Percentiles rank a stretch among this genome's conserved stretches.
These are phyloP conservation scores for Talaromyces sp. DNA, from an alignment of 2,329 filamentous ascomycete genomes.

Conservation along the genomic window DNA sequence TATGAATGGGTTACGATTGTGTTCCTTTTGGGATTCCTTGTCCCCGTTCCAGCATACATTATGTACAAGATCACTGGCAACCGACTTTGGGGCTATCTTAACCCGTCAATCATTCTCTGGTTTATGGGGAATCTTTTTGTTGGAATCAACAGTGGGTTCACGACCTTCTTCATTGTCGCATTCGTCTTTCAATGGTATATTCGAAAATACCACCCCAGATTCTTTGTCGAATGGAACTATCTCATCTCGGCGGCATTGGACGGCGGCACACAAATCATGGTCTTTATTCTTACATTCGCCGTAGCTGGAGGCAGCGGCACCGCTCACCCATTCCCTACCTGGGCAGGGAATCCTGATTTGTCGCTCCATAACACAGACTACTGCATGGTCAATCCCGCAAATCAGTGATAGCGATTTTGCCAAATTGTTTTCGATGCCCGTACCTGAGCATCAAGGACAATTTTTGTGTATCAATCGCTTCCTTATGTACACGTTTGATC, in stretches of 20 bases:
- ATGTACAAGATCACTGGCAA: slow-evolving; percentile 30
- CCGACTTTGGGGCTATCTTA: slow-evolving; percentile 33
- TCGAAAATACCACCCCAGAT: slow-evolving; percentile 20
- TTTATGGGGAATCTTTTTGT: slow-evolving; percentile 44
- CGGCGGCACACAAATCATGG: slow-evolving; percentile 34
- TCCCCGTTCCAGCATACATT: slow-evolving; percentile 45
- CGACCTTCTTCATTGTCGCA: slow-evolving; percentile 24
- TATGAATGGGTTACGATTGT: slow-evolving; percentile 42
- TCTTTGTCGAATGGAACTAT: slow-evolving; percentile 38
- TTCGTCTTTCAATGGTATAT: slow-evolving; percentile 25
- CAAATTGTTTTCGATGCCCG: neutral
- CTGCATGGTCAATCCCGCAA: slow-evolving; percentile 18
- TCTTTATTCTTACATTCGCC: slow-evolving; percentile 38
- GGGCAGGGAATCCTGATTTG: slow-evolving; percentile 18
- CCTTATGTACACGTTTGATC: no score
- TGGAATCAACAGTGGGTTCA: slow-evolving; percentile 41
- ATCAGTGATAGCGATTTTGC: neutral
- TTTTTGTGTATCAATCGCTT: no score
- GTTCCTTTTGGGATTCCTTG: slow-evolving; percentile 43
- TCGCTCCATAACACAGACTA: slow-evolving; percentile 17
- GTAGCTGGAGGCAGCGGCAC: slow-evolving; percentile 31
- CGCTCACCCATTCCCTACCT: slow-evolving; percentile 25
- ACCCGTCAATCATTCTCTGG: slow-evolving; percentile 44
- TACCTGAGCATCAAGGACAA: neutral
- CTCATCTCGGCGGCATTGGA: slow-evolving; percentile 35